Base-by-base conservation (phyloP, 2,329 filamentous ascomycete genomes). In the Sordariomycetes sp. region DNA sequence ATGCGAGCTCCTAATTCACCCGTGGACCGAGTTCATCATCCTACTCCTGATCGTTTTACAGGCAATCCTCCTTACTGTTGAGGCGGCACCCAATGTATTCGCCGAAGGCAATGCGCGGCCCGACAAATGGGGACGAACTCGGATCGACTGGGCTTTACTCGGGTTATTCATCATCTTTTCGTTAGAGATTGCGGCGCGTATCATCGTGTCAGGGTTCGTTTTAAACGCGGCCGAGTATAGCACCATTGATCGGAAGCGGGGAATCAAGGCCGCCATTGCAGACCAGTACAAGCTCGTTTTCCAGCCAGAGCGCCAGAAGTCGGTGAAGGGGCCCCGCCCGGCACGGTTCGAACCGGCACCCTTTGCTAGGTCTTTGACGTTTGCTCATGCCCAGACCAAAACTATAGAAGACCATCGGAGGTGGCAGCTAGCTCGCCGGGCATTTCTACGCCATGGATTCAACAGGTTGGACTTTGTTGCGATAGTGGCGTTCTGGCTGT, bases 381-480 rank as follows among this genome's bases (percentile, higher is more conserved):
- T 89, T 1, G 84, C 89, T 60, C 77, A 82, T 57, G 4, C 10
- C n/a, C 74, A 62, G 76, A 71, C 65, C 83, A 70, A 68, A 81
- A 72, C 77, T 65, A 77, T 77, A 61, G 88, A 79, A 74, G 82
- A 95, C 61, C 87, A 91, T 63, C 89, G 94, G 68, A 85, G 92
- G 60, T 79, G 86, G 62, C 86, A 95, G 62, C 79, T 99, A 57
- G 92, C 95, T 17, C 86, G 94, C 56, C 83, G 94, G 61, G 95
- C 94, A 1, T 97, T 96, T 69, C 74, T 99, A 57, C 84, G 94
- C 17, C 94, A 99, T 69, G 91, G 90, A 1, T 99, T 99, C 73
- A 97, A 97, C 67, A 83, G 94, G 56, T 79, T 97, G 12, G 94
- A 99, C 68, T 96, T 97, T 69, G 76, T 99, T 56, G 95, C 94